Percentiles rank a stretch among this genome's conserved stretches.
Conservation (phyloP, 352 stramenopile genomes). For the Lagenidium sp. region DNA sequence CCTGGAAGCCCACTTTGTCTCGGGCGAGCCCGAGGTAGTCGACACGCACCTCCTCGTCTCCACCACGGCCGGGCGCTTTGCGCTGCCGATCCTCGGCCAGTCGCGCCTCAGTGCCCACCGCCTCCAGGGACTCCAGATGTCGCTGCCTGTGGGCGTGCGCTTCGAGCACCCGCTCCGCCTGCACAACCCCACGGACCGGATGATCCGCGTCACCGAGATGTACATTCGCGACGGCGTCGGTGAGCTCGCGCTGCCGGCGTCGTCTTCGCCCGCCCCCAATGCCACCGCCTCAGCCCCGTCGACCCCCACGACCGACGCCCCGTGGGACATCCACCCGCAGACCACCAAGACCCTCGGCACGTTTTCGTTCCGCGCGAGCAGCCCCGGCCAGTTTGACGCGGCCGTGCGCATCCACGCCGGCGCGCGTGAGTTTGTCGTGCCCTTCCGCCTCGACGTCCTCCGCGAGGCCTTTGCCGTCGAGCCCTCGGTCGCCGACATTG, state of each 20-base stretch:
- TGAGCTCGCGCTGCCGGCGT: conserved; percentile 10
- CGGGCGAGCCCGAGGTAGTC: conserved; percentile 5
- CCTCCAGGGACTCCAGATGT: conserved; percentile 14
- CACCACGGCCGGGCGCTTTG: conserved; percentile 39
- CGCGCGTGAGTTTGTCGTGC: not conserved
- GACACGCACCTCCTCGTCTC: conserved; percentile 25
- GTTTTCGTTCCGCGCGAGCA: conserved; percentile 22
- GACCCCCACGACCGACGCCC: not conserved
- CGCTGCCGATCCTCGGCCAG: conserved; percentile 23
- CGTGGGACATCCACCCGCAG: conserved; percentile 30
- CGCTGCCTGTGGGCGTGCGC: conserved; percentile 20
- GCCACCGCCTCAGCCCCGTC: not conserved
- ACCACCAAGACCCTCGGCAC: conserved; percentile 23
- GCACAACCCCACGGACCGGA: conserved; percentile 26
- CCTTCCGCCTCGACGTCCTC: conserved; percentile 4
- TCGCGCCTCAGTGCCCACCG: conserved; percentile 21
- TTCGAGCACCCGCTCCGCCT: conserved; percentile 28
- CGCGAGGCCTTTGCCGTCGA: conserved; percentile 4
- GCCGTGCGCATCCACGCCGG: too few relatives aligned
- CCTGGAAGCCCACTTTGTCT: conserved; percentile 30
- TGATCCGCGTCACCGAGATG: conserved; percentile 37
- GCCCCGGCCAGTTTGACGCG: conserved; percentile 7
- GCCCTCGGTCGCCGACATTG: conserved; percentile 6
- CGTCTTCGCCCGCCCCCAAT: not conserved
- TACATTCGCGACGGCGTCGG: conserved; percentile 31